These are phyloP conservation scores for Dovyalis caffra DNA, from an alignment of 345 rosid species.

Conservation along the genomic window DNA sequence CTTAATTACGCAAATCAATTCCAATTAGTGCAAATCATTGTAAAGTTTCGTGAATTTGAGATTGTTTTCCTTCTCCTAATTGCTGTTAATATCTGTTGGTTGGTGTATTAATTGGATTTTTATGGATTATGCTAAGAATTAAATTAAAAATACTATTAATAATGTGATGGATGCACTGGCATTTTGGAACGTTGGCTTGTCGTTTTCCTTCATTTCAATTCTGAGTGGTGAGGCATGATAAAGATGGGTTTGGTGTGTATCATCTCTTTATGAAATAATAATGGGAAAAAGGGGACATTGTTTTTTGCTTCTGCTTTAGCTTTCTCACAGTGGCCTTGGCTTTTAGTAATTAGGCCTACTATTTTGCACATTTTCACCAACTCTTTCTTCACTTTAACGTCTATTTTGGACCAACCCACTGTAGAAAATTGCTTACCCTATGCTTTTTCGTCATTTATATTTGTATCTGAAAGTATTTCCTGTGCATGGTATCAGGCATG, in stretches of 20 bases:
- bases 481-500: too few relatives aligned
- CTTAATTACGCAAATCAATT: too few relatives aligned
- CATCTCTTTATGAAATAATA: too few relatives aligned
- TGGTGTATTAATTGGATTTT: background rate
- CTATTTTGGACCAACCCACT: too few relatives aligned
- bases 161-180: background rate
- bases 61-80: too few relatives aligned
- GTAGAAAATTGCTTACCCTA: too few relatives aligned
- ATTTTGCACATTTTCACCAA: background rate
- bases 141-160: background rate
- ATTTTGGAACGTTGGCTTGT: constrained; percentile 20
- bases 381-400: background rate
- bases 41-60: too few relatives aligned
- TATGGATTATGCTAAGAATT: background rate
- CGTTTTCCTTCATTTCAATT: background rate
- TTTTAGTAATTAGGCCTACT: constrained; percentile 1
- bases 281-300: background rate
- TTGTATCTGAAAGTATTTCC: too few relatives aligned
- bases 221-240: constrained; percentile 14
- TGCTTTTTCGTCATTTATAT: too few relatives aligned
- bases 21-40: too few relatives aligned
- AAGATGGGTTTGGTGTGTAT: background rate
- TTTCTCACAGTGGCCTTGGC: background rate
- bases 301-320: background rate
- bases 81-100: background rate